Percentiles rank a stretch among this genome's conserved stretches.
These are phyloP conservation scores for Pythium biforme DNA, from an alignment of 352 stramenopile genomes.

Conservation along the genomic window DNA sequence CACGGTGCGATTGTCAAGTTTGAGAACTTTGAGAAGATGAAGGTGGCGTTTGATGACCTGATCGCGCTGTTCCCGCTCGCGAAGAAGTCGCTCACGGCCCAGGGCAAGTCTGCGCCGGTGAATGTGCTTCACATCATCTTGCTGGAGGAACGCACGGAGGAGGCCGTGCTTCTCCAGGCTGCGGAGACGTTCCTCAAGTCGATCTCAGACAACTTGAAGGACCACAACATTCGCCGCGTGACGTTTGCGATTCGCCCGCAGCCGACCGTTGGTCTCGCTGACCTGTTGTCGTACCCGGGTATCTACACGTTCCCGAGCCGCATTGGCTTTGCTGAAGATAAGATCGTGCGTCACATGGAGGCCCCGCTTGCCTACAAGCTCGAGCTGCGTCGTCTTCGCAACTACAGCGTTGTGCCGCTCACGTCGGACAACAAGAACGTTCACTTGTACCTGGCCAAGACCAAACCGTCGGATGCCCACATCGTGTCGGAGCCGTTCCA, in stretches of 20 bases:
- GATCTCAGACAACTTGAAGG: constrained; percentile 48
- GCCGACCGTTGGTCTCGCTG: constrained; percentile 22
- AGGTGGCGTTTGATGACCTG: constrained; percentile 65
- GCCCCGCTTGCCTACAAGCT: constrained; percentile 97
- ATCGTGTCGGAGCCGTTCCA: constrained; percentile 87
- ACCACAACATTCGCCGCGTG: constrained; percentile 85
- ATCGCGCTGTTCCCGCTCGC: constrained; percentile 69
- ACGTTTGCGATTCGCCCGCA: constrained; percentile 84
- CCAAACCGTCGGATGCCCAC: constrained; percentile 80
- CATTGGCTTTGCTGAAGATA: constrained; percentile 95
- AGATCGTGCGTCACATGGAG: constrained; percentile 98
- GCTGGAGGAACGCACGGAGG: constrained; percentile 63
- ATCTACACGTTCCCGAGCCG: constrained; percentile 91
- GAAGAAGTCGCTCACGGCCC: constrained; percentile 60
- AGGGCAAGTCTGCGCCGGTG: constrained; percentile 61
- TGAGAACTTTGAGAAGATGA: constrained; percentile 75
- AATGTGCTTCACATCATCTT: constrained; percentile 87
- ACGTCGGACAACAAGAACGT: constrained; percentile 95
- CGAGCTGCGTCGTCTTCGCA: constrained; percentile 96
- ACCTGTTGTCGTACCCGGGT: constrained; percentile 80
- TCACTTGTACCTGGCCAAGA: constrained; percentile 97
- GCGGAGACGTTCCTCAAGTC: constrained; percentile 67
- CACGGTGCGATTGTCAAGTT: constrained; percentile 89
- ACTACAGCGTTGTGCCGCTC: constrained; percentile 97
- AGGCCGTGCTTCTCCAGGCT: constrained; percentile 52